Conservation (phyloP, 1,139 yeast genomes). For the Hyphopichia burtonii region DNA sequence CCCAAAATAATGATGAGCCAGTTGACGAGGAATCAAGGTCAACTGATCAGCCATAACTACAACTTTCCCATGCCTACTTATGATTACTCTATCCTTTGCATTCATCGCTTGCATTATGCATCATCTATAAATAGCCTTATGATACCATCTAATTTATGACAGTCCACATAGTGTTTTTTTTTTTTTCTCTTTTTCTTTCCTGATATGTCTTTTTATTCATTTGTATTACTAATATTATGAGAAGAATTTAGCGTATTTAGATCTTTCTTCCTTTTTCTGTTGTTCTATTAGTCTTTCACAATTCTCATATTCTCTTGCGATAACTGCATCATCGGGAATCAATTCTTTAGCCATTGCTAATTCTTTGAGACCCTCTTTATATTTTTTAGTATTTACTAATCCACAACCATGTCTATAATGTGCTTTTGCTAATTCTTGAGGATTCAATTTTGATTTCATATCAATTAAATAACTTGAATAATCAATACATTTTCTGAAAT, state of each 20-base stretch:
- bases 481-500: constrained; percentile 45
- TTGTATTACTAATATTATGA: constrained; percentile 8
- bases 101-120: background rate
- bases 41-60: no score
- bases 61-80: no score
- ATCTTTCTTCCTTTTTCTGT: constrained; percentile 49
- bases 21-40: no score
- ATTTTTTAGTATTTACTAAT: constrained; percentile 39
- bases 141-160: background rate
- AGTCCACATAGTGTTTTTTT: no score
- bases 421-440: constrained; percentile 58
- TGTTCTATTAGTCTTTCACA: constrained; percentile 39
- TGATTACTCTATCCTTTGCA: background rate
- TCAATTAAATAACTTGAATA: constrained; percentile 59
- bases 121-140: background rate
- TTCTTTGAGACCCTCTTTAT: constrained; percentile 49
- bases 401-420: constrained; percentile 61
- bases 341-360: constrained; percentile 43
- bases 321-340: constrained; percentile 52
- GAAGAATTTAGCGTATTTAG: constrained; percentile 60
- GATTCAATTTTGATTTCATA: constrained; percentile 28
- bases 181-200: no score
- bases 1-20: no score
- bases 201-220: background rate
- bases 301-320: constrained; percentile 40